Base-by-base conservation (phyloP, 768 basidiomycete species). In the Astraeus odoratus region DNA sequence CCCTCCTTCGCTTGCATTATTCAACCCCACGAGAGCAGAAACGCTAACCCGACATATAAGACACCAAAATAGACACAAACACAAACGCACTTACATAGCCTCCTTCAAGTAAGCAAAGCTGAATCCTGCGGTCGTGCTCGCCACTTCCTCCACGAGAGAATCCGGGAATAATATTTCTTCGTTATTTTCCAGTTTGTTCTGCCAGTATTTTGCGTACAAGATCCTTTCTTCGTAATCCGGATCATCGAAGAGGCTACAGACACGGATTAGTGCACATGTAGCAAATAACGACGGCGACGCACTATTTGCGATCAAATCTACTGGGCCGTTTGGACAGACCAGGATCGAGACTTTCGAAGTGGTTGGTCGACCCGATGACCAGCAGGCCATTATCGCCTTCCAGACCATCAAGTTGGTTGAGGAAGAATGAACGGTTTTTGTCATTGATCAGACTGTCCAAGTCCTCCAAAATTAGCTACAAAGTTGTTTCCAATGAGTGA, bases 61-160 rank as follows among this genome's bases (percentile, higher is more conserved):
- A 49, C 15, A 19, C 45, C n/a, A 5, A 27, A 8, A 29, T 16
- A 24, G 39, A 43, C 12, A 24, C 19, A 40, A 34, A 42, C 24
- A 36, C 29, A 45, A 36, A 15, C 45, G 15, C 22, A 72, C 86
- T 49, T 58, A 92, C 89, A 92, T 92, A 3, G 79, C 86, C 63
- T 92, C 90, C 60, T 94, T 92, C 55, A 93, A 68, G 62, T 89
- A 92, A 0, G 90, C 87, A 59, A 92, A 92, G 53, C 83, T 86
- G 68, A 92, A 92, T 24, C 70, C 67, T 25, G 73, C 67, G 0
- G 88, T 91, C 47, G 64, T 42, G 8, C 71, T 64, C 5, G 81
- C 86, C 22, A 86, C 67, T 50, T 78, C 74, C 9, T 74, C 61
- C 15, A 81, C 70, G 25, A 92, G 70, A 10, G 66, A 50, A 51